Base-by-base conservation (phyloP, 768 basidiomycete genomes). In the Suillus plorans region DNA sequence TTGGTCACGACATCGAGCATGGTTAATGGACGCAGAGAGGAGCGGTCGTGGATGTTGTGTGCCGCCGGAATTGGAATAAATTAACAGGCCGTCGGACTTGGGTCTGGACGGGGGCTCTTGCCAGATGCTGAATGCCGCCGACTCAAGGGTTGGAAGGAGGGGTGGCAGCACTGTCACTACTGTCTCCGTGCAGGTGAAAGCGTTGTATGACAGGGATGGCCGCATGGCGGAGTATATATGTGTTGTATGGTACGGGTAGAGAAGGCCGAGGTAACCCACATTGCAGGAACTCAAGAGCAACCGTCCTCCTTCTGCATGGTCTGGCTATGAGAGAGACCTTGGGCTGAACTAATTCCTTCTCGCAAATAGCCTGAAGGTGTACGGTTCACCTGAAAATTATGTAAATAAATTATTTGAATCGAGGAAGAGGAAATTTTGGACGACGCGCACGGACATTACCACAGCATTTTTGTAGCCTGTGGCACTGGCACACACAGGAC, bases 1-100 rank as follows among this genome's bases (percentile, higher is more conserved):
- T 42, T 84, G 81, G 83, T 65, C 65, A 50, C 73, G 79, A 22
- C 81, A 83, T 70, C 69, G 76, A 47, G 71, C 73, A 16, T 80
- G 80, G 76, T 76, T 84, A 1, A 52, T 66, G 13, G 57, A 67
- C n/a, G 28, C 36, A 36, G 63, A 66, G 39, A 64, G 12, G 22
- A 62, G 61, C 18, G 41, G 58, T 42, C 58, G 41, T 42, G 58
- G 41, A 59, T 12, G 18, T 12, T 9, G 18, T 59, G 10, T n/a
- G 10, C 25, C 12, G 25, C 14, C 14, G 8, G 14, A 39, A 39
- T 58, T 20, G 36, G 10, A 20, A 20, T 20, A 6, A 34, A n/a
- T n/a, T 10, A 55, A 36, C 53, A 53, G 20, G 20, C 18, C 10
- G 10, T n/a, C 20, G 2, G 31, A 12, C 53, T 52, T 34, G 5